phyloP scores from a whole-genome alignment of 768 basidiomycete species.

The Cyclocybe aegerita region DNA sequence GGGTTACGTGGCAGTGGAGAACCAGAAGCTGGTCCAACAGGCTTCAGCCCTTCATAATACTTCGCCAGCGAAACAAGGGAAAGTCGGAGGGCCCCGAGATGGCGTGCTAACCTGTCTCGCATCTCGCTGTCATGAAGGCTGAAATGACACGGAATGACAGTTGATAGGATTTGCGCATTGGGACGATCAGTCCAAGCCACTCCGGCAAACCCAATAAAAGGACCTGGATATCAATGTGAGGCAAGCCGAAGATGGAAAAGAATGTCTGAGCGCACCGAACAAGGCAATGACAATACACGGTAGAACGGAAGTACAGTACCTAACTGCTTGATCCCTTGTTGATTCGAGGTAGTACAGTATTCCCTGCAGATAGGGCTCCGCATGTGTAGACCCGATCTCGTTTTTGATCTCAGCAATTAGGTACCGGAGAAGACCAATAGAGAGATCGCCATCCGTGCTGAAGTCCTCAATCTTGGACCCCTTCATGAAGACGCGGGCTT shows the following conservation, averaged over 20 bases:
- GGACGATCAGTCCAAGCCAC: conserved; percentile 18
- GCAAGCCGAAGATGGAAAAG: neutral
- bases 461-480: no score
- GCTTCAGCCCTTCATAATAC: neutral
- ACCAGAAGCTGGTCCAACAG: neutral
- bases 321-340: neutral
- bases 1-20: neutral
- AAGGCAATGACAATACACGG: conserved; percentile 5
- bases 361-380: conserved; percentile 4
- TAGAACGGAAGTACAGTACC: conserved; percentile 1
- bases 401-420: conserved; percentile 7
- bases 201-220: conserved; percentile 22
- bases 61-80: neutral
- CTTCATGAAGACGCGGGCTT: no score
- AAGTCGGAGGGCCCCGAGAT: conserved; percentile 10
- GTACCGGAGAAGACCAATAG: neutral
- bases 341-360: conserved; percentile 4
- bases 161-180: conserved; percentile 16
- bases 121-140: conserved; percentile 11
- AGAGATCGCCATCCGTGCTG: no score
- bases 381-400: conserved; percentile 5
- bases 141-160: conserved; percentile 15
- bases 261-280: neutral
- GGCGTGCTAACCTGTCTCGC: conserved; percentile 5
- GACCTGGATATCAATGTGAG: conserved; percentile 11